phyloP scores from a whole-genome alignment of 2,329 filamentous ascomycete genomes.

The Penicillium sp. region DNA sequence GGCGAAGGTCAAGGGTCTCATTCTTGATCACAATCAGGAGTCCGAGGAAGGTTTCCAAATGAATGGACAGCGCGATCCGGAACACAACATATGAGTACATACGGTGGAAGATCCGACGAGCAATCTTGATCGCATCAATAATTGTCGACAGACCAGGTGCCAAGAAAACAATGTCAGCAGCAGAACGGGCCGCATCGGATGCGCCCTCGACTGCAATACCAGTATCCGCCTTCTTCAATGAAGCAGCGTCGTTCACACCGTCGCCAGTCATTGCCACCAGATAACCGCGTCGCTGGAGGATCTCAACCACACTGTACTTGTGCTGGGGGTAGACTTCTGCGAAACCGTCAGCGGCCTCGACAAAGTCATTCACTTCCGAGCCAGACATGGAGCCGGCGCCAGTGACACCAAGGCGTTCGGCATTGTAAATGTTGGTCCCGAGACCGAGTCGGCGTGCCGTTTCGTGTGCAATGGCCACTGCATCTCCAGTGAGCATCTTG shows the following conservation, averaged over 20 bases:
- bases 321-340: slow-evolving; percentile 93
- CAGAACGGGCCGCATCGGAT: slow-evolving; percentile 84
- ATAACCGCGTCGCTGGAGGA: slow-evolving; percentile 88
- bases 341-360: slow-evolving; percentile 92
- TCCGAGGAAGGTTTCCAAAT: slow-evolving; percentile 87
- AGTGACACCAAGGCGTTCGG: slow-evolving; percentile 85
- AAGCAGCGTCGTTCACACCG: slow-evolving; percentile 90
- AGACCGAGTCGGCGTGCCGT: slow-evolving; percentile 88
- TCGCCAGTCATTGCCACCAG: slow-evolving; percentile 96
- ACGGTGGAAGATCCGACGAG: slow-evolving; percentile 91
- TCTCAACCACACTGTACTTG: slow-evolving; percentile 93
- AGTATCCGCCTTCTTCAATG: slow-evolving; percentile 91
- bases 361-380: slow-evolving; percentile 92
- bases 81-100: slow-evolving; percentile 97
- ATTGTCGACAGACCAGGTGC: slow-evolving; percentile 87
- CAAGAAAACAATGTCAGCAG: slow-evolving; percentile 91
- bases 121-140: slow-evolving; percentile 89
- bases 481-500: slow-evolving; percentile 96
- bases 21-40: slow-evolving; percentile 90
- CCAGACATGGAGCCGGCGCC: slow-evolving; percentile 90
- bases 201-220: slow-evolving; percentile 93
- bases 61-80: slow-evolving; percentile 87
- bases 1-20: slow-evolving; percentile 75
- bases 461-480: slow-evolving; percentile 88
- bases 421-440: slow-evolving; percentile 90